Evolutionary conservation across 441 rosid species (phyloP).

Genomic region (Corymbia citriodora): DNA sequence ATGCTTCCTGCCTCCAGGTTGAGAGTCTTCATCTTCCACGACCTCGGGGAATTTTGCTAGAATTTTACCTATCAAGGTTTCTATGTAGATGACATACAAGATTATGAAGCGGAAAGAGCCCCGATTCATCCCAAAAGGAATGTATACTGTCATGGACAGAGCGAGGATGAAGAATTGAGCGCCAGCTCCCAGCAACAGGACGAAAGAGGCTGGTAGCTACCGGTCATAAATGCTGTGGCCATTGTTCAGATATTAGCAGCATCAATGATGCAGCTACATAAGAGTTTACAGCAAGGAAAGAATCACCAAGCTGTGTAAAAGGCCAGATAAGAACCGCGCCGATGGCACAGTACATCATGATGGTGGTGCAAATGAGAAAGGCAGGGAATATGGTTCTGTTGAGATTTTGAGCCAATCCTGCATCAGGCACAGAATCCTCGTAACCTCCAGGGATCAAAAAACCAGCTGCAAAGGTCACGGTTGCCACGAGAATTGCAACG

Average conservation of each 20-base stretch:
- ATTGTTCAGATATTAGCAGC: neutral
- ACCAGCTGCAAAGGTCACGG: neutral
- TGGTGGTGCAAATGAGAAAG: neutral
- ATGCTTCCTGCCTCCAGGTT: neutral
- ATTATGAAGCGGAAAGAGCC: neutral
- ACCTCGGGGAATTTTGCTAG: neutral
- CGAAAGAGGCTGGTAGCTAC: neutral
- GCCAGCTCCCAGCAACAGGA: neutral
- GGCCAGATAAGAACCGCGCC: neutral
- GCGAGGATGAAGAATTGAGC: rapidly evolving
- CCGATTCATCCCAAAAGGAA: neutral
- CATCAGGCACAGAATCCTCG: neutral
- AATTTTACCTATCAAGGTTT: neutral
- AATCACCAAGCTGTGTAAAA: neutral
- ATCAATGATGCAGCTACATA: neutral
- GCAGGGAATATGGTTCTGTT: neutral
- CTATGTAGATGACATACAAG: neutral
- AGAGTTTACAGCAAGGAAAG: neutral
- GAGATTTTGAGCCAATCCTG: neutral
- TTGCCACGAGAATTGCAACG: neutral
- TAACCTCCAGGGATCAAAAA: neutral
- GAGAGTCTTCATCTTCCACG: neutral
- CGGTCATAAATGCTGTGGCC: neutral
- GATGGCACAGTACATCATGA: neutral
- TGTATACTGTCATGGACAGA: neutral